Conservation (phyloP, 2,329 filamentous ascomycete species). For the Penicillium hesseltinei region DNA sequence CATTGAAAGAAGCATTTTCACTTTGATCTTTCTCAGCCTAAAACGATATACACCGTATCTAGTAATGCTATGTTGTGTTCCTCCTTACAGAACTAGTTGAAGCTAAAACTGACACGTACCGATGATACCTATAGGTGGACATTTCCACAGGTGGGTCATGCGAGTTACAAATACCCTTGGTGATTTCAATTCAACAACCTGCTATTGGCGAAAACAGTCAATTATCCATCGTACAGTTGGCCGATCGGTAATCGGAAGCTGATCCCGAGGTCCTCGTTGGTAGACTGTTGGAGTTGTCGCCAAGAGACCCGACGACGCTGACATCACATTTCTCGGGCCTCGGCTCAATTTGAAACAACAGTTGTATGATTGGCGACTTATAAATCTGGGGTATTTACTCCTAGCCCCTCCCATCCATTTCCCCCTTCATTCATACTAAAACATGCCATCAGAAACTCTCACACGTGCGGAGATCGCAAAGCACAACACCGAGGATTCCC, state of each 20-base stretch:
- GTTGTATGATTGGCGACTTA: conserved; percentile 13
- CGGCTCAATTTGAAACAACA: conserved; percentile 18
- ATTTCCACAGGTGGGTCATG: neutral
- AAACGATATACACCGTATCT: too few species aligned
- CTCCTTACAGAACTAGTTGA: neutral
- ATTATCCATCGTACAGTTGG: neutral
- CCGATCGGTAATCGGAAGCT: neutral
- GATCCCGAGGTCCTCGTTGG: neutral
- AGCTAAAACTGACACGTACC: neutral
- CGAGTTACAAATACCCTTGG: neutral
- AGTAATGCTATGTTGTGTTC: neutral
- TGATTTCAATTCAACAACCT: neutral
- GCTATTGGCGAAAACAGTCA: neutral
- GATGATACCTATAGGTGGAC: neutral
- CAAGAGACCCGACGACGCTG: neutral
- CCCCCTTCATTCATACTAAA: neutral
- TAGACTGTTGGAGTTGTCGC: neutral
- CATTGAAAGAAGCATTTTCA: neutral
- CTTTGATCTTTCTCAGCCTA: too few species aligned
- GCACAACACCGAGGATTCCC: conserved; percentile 71
- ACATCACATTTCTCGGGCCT: conserved; percentile 16
- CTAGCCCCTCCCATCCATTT: neutral
- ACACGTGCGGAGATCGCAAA: conserved; percentile 64
- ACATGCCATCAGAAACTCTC: conserved; percentile 30
- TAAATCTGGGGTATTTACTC: conserved; percentile 15